Evolutionary conservation across 169 alveolate genomes (phyloP).

Genomic region (Plasmodium vivax): DNA sequence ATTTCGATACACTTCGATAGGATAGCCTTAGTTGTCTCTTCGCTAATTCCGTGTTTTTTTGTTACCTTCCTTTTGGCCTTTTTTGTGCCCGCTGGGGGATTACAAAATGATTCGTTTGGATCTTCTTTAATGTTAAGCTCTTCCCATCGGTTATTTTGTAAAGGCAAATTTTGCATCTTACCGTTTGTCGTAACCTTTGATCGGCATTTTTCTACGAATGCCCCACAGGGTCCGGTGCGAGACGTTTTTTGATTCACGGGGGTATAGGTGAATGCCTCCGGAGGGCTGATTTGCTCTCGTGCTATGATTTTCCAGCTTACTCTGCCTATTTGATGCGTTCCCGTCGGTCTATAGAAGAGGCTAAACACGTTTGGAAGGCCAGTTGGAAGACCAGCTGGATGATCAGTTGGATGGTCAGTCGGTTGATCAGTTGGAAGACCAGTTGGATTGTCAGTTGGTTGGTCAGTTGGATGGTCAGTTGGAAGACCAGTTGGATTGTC

Average conservation of each 20-base stretch:
- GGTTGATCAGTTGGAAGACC: not conserved
- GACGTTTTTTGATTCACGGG: not conserved
- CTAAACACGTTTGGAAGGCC: not conserved
- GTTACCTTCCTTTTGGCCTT: not conserved
- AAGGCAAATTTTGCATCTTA: not conserved
- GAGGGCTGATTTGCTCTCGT: not conserved
- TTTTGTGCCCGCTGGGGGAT: not conserved
- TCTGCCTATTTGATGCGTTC: not conserved
- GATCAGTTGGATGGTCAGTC: not conserved
- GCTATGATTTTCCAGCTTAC: not conserved
- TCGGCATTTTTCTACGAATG: not conserved
- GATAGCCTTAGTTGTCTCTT: not conserved
- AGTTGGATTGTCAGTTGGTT: no score
- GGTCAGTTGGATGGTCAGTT: not conserved
- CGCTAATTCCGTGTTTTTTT: not conserved
- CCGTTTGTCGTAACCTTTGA: not conserved
- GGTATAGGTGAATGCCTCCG: not conserved
- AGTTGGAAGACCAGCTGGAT: not conserved
- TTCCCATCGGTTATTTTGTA: not conserved
- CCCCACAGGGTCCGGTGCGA: not conserved
- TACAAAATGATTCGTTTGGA: not conserved
- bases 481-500: not conserved
- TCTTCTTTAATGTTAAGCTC: not conserved
- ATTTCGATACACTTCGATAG: conserved; percentile 33
- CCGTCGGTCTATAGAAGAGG: not conserved